A percentile compares a stretch with the other conserved stretches of the same genome.
These are phyloP conservation scores for Xylariomycetidae sp. DNA, from an alignment of 2,329 filamentous ascomycete species.

Conservation along the genomic window DNA sequence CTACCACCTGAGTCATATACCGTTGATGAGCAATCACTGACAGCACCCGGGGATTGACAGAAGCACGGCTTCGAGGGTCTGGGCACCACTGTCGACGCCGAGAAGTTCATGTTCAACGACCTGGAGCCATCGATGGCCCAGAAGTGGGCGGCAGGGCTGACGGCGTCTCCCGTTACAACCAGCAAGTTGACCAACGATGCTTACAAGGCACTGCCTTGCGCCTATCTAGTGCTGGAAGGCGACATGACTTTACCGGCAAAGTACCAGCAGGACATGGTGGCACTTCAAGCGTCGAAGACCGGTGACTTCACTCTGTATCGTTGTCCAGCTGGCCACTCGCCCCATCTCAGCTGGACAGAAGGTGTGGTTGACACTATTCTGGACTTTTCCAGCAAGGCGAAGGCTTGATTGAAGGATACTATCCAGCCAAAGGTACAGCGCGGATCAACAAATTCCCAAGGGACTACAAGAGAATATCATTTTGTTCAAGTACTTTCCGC, in stretches of 20 bases:
- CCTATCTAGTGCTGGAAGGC: conserved; percentile 25
- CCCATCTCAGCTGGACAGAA: conserved; percentile 26
- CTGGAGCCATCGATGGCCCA: conserved; percentile 16
- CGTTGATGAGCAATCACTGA: conserved; percentile 1
- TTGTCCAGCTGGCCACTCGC: conserved; percentile 24
- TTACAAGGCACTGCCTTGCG: conserved; percentile 25
- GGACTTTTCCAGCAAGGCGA: conserved; percentile 18
- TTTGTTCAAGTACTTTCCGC: too few relatives aligned
- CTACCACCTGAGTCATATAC: too few relatives aligned
- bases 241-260: conserved; percentile 24
- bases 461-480: too few relatives aligned
- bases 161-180: conserved; percentile 20
- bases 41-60: conserved; percentile 4
- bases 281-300: conserved; percentile 18
- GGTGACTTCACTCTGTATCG: conserved; percentile 20
- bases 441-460: too few relatives aligned
- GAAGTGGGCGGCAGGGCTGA: conserved; percentile 20
- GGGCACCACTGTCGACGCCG: conserved; percentile 17
- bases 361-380: conserved; percentile 17
- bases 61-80: conserved; percentile 15
- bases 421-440: too few relatives aligned
- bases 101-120: conserved; percentile 24
- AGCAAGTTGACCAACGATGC: conserved; percentile 25
- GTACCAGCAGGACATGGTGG: conserved; percentile 27
- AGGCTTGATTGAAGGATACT: too few relatives aligned